phyloP scores from a whole-genome alignment of 1,284 basidiomycete species.

The Apiotrichum montevideense region DNA sequence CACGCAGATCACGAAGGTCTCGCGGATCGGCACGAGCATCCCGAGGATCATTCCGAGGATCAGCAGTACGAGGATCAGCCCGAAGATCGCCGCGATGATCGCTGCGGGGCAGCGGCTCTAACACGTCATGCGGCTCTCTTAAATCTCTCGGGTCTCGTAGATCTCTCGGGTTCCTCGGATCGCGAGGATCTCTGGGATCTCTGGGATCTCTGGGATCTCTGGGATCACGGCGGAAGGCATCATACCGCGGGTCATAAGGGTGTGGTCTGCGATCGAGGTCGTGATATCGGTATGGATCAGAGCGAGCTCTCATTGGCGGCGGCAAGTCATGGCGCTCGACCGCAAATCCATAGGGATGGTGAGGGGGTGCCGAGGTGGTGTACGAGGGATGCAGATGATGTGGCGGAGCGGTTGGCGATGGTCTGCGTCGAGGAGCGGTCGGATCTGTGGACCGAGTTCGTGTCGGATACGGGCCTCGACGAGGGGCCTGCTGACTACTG shows the following conservation, averaged over 20 bases:
- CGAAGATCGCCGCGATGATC: not conserved
- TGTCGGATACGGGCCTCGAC: not conserved
- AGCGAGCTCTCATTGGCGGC: not conserved
- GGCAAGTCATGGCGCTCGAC: not conserved
- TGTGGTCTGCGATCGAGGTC: not conserved
- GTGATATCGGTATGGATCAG: slow-evolving; percentile 1
- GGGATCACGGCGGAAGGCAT: not conserved
- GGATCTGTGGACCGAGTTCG: not conserved
- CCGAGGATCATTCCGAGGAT: not conserved
- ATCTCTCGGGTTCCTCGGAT: not conserved
- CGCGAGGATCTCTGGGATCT: not conserved
- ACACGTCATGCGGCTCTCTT: too few relatives aligned
- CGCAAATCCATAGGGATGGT: not conserved
- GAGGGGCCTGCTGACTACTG: not conserved
- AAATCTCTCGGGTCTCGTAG: not conserved
- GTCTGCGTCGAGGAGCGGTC: not conserved
- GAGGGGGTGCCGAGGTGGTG: not conserved
- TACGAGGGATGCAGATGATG: not conserved
- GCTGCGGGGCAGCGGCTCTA: too few relatives aligned
- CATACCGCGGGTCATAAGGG: not conserved
- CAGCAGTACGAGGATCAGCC: too few relatives aligned
- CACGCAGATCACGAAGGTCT: not conserved
- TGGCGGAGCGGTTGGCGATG: not conserved
- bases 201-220: not conserved
- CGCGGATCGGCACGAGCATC: not conserved